Percentiles rank a stretch among this genome's conserved stretches.
Evolutionary conservation across 2,329 filamentous ascomycete species (phyloP).

Genomic region (Trichoderma afroharzianum): DNA sequence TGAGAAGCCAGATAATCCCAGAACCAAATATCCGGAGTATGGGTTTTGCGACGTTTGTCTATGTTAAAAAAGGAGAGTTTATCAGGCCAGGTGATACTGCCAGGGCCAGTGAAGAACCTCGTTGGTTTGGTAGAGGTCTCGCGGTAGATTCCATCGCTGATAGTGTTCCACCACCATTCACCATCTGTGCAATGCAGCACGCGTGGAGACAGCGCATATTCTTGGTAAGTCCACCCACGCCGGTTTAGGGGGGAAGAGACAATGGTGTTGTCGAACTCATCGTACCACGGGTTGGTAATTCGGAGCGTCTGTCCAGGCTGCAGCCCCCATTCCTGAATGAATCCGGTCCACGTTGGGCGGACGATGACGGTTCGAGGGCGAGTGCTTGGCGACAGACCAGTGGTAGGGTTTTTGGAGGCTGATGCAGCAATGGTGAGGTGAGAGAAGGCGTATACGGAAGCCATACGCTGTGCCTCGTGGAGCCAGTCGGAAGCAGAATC

Average conservation of each 20-base stretch:
- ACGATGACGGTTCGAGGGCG: slow-evolving; percentile 2
- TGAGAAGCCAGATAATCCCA: background rate
- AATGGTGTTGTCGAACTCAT: background rate
- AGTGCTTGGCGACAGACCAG: background rate
- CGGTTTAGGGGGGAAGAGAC: background rate
- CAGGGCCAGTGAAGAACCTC: background rate
- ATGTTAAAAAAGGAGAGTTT: background rate
- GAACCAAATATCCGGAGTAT: background rate
- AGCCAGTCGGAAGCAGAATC: slow-evolving; percentile 4
- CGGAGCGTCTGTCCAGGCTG: background rate
- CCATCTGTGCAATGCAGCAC: slow-evolving; percentile 9
- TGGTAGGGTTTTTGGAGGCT: background rate
- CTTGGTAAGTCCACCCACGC: slow-evolving; percentile 2
- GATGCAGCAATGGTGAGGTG: slow-evolving; percentile 6
- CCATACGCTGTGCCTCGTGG: slow-evolving; percentile 5
- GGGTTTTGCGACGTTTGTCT: background rate
- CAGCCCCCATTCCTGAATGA: background rate
- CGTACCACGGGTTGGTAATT: background rate
- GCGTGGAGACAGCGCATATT: slow-evolving; percentile 1
- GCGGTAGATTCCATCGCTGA: background rate
- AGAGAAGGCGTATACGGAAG: background rate
- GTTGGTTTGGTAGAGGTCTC: background rate
- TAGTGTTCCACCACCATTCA: slow-evolving; percentile 9
- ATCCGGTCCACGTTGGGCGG: background rate
- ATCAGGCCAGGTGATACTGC: background rate